Evolutionary conservation across 768 basidiomycete species (phyloP).

Genomic region (Pleurotus giganteus): DNA sequence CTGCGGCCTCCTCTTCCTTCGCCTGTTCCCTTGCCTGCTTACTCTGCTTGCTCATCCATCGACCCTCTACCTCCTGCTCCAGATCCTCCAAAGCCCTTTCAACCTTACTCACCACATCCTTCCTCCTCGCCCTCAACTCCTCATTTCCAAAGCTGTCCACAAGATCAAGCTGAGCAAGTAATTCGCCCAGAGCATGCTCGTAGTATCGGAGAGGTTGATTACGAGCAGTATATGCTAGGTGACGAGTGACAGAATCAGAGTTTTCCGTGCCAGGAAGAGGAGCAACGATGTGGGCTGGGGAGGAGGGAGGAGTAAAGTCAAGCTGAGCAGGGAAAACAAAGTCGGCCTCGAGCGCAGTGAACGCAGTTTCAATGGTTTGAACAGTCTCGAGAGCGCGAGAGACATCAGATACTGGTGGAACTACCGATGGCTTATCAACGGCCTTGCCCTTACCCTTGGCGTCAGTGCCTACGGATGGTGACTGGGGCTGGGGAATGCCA

Average conservation of each 20-base stretch:
- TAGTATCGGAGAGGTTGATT: constrained; percentile 65
- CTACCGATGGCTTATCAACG: constrained; percentile 11
- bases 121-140: constrained; percentile 47
- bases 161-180: constrained; percentile 57
- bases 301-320: constrained; percentile 36
- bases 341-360: constrained; percentile 33
- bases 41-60: constrained; percentile 25
- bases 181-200: constrained; percentile 54
- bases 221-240: constrained; percentile 52
- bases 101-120: constrained; percentile 51
- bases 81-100: constrained; percentile 56
- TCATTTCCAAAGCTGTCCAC: constrained; percentile 61
- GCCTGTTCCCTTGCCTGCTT: constrained; percentile 8
- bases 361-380: constrained; percentile 37
- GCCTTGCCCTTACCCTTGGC: constrained; percentile 31
- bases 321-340: constrained; percentile 38
- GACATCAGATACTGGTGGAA: constrained; percentile 27
- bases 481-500: neutral
- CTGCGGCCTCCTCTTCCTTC: neutral
- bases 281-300: constrained; percentile 10
- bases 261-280: constrained; percentile 13
- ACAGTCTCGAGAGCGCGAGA: constrained; percentile 36
- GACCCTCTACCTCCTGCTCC: constrained; percentile 46
- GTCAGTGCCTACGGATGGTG: neutral
- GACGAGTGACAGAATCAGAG: constrained; percentile 22